A percentile compares a stretch with the other conserved stretches of the same genome.
Conservation (phyloP, 2,329 filamentous ascomycete species). For the Fusarium xylarioides region DNA sequence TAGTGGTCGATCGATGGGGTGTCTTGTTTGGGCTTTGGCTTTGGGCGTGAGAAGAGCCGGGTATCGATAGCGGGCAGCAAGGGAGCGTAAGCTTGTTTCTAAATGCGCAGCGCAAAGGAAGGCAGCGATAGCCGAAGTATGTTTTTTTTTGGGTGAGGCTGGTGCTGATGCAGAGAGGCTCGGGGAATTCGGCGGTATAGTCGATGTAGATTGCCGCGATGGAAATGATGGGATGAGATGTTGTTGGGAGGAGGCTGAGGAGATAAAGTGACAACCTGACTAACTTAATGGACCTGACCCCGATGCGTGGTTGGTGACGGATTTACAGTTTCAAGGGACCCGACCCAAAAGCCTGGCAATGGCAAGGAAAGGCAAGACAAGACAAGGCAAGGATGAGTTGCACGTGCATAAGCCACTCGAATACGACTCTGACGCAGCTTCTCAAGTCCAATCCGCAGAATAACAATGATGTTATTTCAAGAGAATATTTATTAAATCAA, state of each 20-base stretch:
- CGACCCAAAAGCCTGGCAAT: constrained; percentile 19
- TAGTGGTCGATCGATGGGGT: constrained; percentile 27
- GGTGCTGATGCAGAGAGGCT: neutral
- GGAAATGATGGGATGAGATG: neutral
- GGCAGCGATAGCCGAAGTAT: constrained; percentile 5
- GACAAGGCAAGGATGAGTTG: constrained; percentile 25
- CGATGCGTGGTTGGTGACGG: constrained; percentile 31
- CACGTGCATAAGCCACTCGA: constrained; percentile 33
- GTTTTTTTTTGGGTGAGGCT: neutral
- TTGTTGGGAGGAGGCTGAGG: constrained; percentile 31
- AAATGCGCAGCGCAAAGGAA: constrained; percentile 6
- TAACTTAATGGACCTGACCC: constrained; percentile 5
- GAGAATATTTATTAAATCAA: too few species aligned
- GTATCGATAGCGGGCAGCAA: constrained; percentile 28
- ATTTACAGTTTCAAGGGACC: constrained; percentile 36
- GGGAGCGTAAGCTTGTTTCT: constrained; percentile 17
- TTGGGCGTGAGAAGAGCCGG: constrained; percentile 11
- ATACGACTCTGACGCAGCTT: constrained; percentile 18
- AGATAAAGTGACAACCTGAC: constrained; percentile 16
- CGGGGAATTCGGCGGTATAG: constrained; percentile 5
- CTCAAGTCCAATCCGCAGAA: neutral
- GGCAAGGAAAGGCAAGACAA: neutral
- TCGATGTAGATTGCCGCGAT: constrained; percentile 5
- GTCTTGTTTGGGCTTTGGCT: constrained; percentile 4
- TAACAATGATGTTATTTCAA: neutral